Evolutionary conservation across 2,329 filamentous ascomycete genomes (phyloP), one percentile per base, ranked within the genome.

Genomic region (Emergomyces pasteurianus): DNA sequence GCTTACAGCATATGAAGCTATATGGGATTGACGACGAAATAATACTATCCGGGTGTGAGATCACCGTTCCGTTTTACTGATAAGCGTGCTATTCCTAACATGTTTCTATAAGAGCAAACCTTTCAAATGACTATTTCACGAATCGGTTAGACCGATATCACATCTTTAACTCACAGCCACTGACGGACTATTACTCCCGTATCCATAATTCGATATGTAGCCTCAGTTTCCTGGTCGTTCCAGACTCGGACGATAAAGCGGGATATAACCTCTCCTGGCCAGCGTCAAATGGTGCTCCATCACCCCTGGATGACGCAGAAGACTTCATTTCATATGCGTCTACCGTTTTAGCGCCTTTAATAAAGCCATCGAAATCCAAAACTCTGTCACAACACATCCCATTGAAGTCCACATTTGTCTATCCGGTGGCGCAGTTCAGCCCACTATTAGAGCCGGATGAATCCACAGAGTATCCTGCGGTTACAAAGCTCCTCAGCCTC

Each of bases 1-100:
- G 94, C 0, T 76, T 99, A 63, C 94, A 99, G 72, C 94, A 99
- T 71, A 99, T 99, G 92, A 99, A 99, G 80, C 80, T 99, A 0
- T 99, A 99, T 68, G 94, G 94, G 0, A 79, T 96, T 26, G 94
- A 99, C 68, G 91, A 99, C 69, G 91, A 96, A 73, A 88, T 99
- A 61, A 92, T 99, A 65, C 84, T 99, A 68, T 95, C 92, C 8
- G 92, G 91, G 84, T 90, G 81, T 64, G 78, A 60, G 58, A 23
- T 60, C 57, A 54, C 28, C 60, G 42, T 23, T 10, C 10, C 52
- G 49, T 34, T 36, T 23, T 61, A 21, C 8, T 23, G 26, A 40
- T 53, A 28, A 36, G 61, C 42, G 36, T 23, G n/a, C 49, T 47
- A 28, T 52, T 61, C 57, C 62, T 61, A 58, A 42, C 26, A 58